Evolutionary conservation across 1,284 basidiomycete species (phyloP).

Genomic region (Trametes polyzona): DNA sequence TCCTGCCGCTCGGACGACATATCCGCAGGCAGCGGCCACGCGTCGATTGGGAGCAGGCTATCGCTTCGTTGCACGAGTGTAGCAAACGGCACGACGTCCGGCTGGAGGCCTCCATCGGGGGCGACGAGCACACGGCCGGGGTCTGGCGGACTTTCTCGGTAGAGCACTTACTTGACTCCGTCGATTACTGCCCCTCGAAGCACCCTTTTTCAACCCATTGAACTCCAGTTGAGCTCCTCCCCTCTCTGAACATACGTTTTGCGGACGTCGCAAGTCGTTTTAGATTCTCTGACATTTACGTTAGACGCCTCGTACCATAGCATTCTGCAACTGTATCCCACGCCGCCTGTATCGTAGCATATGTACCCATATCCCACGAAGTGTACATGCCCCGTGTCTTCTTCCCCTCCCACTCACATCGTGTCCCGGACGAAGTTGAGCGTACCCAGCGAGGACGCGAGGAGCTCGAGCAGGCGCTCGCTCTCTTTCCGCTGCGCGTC

Average conservation of each 20-base stretch:
- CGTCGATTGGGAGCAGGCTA: slow-evolving; percentile 1
- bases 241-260: too few relatives aligned
- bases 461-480: slow-evolving; percentile 70
- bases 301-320: background rate
- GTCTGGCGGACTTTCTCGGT: slow-evolving; percentile 13
- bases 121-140: slow-evolving; percentile 22
- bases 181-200: background rate
- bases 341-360: background rate
- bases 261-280: too few relatives aligned
- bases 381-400: too few relatives aligned
- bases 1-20: slow-evolving; percentile 12
- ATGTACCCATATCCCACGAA: too few relatives aligned
- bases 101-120: slow-evolving; percentile 23
- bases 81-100: slow-evolving; percentile 3
- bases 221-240: too few relatives aligned
- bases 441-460: slow-evolving; percentile 72
- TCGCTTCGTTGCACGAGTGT: background rate
- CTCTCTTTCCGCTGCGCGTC: slow-evolving; percentile 75
- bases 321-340: background rate
- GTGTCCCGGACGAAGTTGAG: slow-evolving; percentile 66
- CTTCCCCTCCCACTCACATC: slow-evolving; percentile 38
- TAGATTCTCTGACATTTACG: background rate
- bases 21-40: background rate
- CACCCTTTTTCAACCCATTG: background rate
- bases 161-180: slow-evolving; percentile 8